Evolutionary conservation across 441 rosid species (phyloP), one percentile per base, ranked within the genome.

Genomic region (Gossypium gossypioides): DNA sequence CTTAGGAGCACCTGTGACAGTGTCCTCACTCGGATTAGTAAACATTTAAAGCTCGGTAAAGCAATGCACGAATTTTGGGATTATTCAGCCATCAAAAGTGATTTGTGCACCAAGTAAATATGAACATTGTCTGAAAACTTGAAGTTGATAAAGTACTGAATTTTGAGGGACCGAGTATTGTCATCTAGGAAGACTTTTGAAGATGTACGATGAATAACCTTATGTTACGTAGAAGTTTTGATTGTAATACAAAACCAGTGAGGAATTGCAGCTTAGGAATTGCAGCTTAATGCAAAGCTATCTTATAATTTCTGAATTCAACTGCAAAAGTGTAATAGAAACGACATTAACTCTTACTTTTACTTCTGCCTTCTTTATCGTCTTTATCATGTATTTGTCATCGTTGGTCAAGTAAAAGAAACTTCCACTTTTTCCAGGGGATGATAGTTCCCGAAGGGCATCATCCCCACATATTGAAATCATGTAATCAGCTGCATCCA

Each of bases 391-490:
- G 86, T 91, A 96, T 7, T 88, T 83, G 68, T 96, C 97, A 73
- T 96, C 99, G 25, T 89, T 83, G 22, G 98, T 95, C 59, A 95
- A 76, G 83, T 95, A 95, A 81, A 95, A 95, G 74, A 92, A 95
- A 74, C 98, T 93, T 68, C 98, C 99, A 79, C 99, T 96, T 81
- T 96, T 96, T 27, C 99, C 98, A 0, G 97, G 97, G 67, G 98
- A 96, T 52, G 98, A 91, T 58, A 96, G 92, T 83, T 96, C 99
- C 51, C 99, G 85, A 75, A 96, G 97, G 2, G 96, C 99, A 75
- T 93, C 97, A 70, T 96, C 88, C 25, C 98, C 98, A 62, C 99
- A 96, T 67, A 96, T 88, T 1, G 98, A 91, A 61, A 93, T 25
- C 99, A 96, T 93, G 82, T 93, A 96, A 81, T 96, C 98, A 48